Evolutionary conservation across 1,284 basidiomycete species (phyloP), one percentile per base, ranked within the genome.

Genomic region (Coniferiporia sulphurascens): DNA sequence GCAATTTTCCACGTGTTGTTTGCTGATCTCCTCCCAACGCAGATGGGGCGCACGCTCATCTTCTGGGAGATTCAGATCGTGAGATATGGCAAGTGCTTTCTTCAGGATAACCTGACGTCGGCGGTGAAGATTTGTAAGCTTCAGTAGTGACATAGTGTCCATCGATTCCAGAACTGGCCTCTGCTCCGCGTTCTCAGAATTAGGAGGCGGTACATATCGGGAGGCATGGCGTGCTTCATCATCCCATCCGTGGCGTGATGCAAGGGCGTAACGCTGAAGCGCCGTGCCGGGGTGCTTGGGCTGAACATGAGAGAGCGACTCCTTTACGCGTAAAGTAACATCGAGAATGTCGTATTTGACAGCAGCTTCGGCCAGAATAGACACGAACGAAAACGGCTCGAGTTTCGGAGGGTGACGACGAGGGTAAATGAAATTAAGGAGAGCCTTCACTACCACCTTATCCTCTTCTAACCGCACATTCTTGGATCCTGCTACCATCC

Each of bases 241-340:
- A 13, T 67, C 65, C 76, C 77, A 81, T 13, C 70, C 74, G 62
- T 78, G 78, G 60, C 77, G 75, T 35, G 67, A 68, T 0, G 79
- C 74, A 12, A 79, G 66, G 17, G 70, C 69, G 63, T 77, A 80
- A 35, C 77, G 64, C 52, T 71, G 70, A 38, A 80, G 62, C 0
- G 79, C 74, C 52, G 52, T 52, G n/a, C 51, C 51, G 6, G 58
- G 19, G 17, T 75, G 65, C 19, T 59, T 9, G 12, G 45, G 7
- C 4, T 4, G 22, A 4, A 8, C 43, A n/a, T 15, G 35, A 34
- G 27, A 10, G 15, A 38, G 15, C 17, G 27, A 15, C 9, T 36
- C 35, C 15, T 44, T 17, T 19, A 43, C 48, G 17, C 34, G 44
- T 21, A 19, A 17, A 13, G 19, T 55, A n/a, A 46, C 45, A 34